phyloP scores from a whole-genome alignment of 495 filamentous ascomycete species.

The Neurospora sp. region DNA sequence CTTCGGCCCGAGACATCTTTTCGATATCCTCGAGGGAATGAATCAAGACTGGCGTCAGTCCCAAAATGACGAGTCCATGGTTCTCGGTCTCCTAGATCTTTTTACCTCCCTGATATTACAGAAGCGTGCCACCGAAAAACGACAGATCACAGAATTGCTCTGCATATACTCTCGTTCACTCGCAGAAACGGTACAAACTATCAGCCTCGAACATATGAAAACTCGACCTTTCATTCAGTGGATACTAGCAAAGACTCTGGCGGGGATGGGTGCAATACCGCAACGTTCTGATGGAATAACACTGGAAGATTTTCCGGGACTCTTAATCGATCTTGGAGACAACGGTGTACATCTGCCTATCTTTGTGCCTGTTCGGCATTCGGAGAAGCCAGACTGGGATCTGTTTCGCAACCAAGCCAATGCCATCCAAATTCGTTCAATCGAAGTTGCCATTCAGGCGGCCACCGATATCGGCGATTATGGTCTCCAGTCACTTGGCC shows the following conservation, averaged over 20 bases:
- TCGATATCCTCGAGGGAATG: conserved; percentile 1
- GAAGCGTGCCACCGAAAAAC: background rate
- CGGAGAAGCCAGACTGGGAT: conserved; percentile 9
- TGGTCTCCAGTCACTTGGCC: conserved; percentile 2
- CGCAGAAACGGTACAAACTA: background rate
- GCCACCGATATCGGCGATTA: conserved; percentile 10
- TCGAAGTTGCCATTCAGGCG: conserved; percentile 8
- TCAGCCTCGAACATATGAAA: conserved; percentile 8
- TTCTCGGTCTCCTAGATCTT: conserved; percentile 13
- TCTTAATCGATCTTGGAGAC: background rate
- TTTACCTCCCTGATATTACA: conserved; percentile 10
- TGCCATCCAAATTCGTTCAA: background rate
- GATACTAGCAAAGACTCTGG: conserved; percentile 8
- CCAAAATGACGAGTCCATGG: conserved; percentile 6
- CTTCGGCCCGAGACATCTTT: background rate
- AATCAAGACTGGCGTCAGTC: conserved; percentile 6
- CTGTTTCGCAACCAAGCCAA: conserved; percentile 2
- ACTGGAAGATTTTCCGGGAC: conserved; percentile 2
- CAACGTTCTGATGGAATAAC: background rate
- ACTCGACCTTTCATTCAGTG: conserved; percentile 14
- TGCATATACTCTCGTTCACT: background rate
- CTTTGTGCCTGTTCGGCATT: conserved; percentile 5
- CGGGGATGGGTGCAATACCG: conserved; percentile 1
- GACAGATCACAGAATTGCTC: background rate
- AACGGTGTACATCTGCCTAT: conserved; percentile 9